Conservation (phyloP, 306 rosid genomes). For the Rubus parviflorus region DNA sequence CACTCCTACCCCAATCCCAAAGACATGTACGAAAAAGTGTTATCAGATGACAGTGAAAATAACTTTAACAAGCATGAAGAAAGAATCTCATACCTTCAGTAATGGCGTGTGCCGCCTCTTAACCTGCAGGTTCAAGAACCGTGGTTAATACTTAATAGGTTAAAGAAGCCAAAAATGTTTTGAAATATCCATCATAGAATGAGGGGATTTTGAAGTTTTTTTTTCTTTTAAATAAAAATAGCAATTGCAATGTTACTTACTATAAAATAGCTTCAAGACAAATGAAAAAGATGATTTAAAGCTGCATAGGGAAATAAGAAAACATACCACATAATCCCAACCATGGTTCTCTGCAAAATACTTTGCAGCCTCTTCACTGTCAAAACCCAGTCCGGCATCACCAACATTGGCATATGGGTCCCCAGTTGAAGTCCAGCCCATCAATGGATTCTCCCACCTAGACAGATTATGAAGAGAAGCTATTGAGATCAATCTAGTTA, state of each 20-base stretch:
- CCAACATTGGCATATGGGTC: conserved; percentile 95
- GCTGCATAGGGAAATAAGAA: conserved; percentile 13
- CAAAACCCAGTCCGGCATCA: conserved; percentile 79
- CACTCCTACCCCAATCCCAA: neutral
- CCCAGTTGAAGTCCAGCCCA: conserved; percentile 99
- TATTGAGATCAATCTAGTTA: conserved; percentile 7
- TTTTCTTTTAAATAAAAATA: neutral
- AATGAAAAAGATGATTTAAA: neutral
- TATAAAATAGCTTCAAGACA: conserved; percentile 2
- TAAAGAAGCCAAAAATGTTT: neutral
- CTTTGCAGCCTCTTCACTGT: conserved; percentile 83
- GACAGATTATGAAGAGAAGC: conserved; percentile 26
- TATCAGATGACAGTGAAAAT: neutral
- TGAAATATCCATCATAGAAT: neutral
- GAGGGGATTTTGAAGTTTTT: neutral
- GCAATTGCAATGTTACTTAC: neutral
- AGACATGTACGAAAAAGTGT: neutral
- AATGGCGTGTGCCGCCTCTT: conserved; percentile 75
- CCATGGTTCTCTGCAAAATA: conserved; percentile 88
- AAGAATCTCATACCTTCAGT: conserved; percentile 69
- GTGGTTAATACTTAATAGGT: conserved; percentile 26
- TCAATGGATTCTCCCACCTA: conserved; percentile 99
- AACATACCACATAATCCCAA: conserved; percentile 86
- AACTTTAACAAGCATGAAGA: conserved; percentile 4
- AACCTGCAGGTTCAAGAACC: conserved; percentile 61